phyloP scores from a whole-genome alignment of 352 stramenopile species.

The Globisporangium orthogonon region DNA sequence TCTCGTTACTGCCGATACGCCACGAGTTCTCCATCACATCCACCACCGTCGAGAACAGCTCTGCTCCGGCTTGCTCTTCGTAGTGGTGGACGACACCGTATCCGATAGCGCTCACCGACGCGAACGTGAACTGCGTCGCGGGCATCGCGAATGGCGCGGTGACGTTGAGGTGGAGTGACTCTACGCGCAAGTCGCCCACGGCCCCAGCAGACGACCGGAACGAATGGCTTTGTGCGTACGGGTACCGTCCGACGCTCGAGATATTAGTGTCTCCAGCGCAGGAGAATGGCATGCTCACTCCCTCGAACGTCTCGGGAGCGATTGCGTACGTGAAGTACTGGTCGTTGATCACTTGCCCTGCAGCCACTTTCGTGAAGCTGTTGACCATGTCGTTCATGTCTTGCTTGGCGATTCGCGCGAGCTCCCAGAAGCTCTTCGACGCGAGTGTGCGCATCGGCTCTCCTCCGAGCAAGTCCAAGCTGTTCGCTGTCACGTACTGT shows the following conservation, averaged over 20 bases:
- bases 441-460: not conserved
- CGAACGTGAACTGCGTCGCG: slow-evolving; percentile 12
- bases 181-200: not conserved
- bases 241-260: slow-evolving; percentile 12
- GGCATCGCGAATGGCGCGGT: slow-evolving; percentile 6
- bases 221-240: not conserved
- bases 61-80: slow-evolving; percentile 3
- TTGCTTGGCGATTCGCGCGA: slow-evolving; percentile 9
- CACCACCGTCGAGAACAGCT: slow-evolving; percentile 2
- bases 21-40: not conserved
- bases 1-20: not conserved
- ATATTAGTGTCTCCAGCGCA: slow-evolving; percentile 1
- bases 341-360: not conserved
- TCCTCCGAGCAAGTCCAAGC: not conserved
- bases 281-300: not conserved
- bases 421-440: slow-evolving; percentile 10
- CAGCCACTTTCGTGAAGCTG: not conserved
- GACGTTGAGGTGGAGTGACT: slow-evolving; percentile 10
- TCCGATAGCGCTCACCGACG: slow-evolving; percentile 4
- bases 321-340: slow-evolving; percentile 2
- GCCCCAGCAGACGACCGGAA: not conserved
- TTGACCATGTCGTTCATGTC: slow-evolving; percentile 4
- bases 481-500: slow-evolving; percentile 15
- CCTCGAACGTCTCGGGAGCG: slow-evolving; percentile 1
- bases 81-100: slow-evolving; percentile 10